Evolutionary conservation across 345 rosid genomes (phyloP).

Genomic region (Turritis glabra): DNA sequence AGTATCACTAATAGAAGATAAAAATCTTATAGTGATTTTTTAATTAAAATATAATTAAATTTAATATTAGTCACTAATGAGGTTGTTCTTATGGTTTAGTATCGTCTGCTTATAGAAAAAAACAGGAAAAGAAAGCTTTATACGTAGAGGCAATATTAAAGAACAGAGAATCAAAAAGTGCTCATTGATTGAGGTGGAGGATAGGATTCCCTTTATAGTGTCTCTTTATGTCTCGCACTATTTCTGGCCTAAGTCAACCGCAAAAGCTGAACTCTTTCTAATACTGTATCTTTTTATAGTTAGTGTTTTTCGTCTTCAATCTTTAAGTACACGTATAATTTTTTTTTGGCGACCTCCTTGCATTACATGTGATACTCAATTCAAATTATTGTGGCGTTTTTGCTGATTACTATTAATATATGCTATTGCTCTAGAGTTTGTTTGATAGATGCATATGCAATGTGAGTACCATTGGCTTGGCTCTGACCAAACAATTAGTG

Average conservation of each 20-base stretch:
- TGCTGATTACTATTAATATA: neutral
- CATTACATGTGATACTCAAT: conserved; percentile 18
- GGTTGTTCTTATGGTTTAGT: neutral
- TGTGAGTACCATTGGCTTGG: neutral
- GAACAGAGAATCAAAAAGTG: conserved; percentile 29
- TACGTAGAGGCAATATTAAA: conserved; percentile 20
- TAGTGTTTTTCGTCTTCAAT: conserved; percentile 9
- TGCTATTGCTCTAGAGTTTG: neutral
- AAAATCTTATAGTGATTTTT: too few relatives aligned
- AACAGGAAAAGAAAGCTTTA: neutral
- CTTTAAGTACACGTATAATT: neutral
- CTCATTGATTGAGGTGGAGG: conserved; percentile 36
- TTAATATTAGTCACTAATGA: too few relatives aligned
- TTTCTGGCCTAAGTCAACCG: conserved; percentile 39
- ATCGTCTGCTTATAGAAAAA: neutral
- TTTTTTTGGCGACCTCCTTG: neutral
- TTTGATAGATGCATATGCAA: neutral
- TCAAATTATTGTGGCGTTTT: neutral
- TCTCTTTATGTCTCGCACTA: conserved; percentile 37
- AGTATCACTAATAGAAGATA: too few relatives aligned
- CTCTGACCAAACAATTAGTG: neutral
- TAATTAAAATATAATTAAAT: too few relatives aligned
- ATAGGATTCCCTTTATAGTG: conserved; percentile 42
- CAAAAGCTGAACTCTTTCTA: conserved; percentile 34
- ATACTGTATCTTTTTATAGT: conserved; percentile 1